Evolutionary conservation across 345 rosid genomes (phyloP).

Genomic region (Salix brachista): DNA sequence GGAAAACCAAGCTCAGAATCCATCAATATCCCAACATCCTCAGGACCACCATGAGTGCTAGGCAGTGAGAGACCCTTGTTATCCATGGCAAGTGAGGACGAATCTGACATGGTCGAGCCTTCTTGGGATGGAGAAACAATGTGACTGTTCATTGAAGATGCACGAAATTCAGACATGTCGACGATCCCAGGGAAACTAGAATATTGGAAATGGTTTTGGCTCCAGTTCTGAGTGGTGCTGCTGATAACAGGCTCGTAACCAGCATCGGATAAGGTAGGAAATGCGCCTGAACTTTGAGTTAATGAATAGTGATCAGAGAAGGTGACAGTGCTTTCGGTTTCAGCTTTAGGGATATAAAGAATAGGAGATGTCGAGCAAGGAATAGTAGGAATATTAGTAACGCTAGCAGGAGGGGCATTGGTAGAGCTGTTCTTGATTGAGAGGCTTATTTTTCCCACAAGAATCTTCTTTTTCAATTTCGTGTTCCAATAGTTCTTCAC

Average conservation of each 20-base stretch:
- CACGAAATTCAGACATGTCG: constrained; percentile 7
- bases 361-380: not conserved
- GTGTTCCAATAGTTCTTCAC: constrained; percentile 95
- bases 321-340: constrained; percentile 15
- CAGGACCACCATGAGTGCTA: constrained; percentile 2
- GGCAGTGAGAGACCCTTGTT: constrained; percentile 11
- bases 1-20: not conserved
- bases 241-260: constrained; percentile 8
- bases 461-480: constrained; percentile 73
- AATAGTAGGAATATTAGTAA: not conserved
- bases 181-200: constrained; percentile 7
- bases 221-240: constrained; percentile 2
- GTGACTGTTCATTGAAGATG: constrained; percentile 6
- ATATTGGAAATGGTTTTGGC: constrained; percentile 12
- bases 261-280: constrained; percentile 13
- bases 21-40: not conserved
- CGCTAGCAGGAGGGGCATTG: not conserved
- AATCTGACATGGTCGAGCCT: constrained; percentile 28
- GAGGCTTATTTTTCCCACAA: constrained; percentile 27
- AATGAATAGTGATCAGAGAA: constrained; percentile 28
- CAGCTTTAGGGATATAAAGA: constrained; percentile 15
- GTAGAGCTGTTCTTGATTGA: not conserved
- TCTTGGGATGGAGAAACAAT: constrained; percentile 14
- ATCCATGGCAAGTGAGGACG: constrained; percentile 24
- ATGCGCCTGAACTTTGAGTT: constrained; percentile 24